Conservation (phyloP, 192 early-diverging fungal genomes). For the Coemansia sp. region DNA sequence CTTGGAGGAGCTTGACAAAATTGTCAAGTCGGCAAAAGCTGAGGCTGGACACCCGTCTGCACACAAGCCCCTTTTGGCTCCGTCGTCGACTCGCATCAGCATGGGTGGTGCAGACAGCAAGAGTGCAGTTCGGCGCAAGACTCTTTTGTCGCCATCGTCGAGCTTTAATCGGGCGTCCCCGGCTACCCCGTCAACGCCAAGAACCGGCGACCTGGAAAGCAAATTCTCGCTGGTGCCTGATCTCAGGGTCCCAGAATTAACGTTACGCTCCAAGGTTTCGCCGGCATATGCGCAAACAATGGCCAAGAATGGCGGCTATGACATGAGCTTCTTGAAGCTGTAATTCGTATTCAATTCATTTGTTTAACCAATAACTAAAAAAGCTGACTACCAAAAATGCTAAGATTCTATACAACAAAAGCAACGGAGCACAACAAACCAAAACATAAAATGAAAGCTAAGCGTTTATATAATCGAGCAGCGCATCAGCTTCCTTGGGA, state of each 20-base stretch:
- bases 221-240: conserved; percentile 30
- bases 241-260: conserved; percentile 22
- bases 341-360: too few relatives aligned
- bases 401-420: too few relatives aligned
- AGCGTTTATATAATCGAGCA: conserved; percentile 35
- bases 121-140: conserved; percentile 6
- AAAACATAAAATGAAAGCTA: too few relatives aligned
- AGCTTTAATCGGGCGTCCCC: background rate
- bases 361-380: too few relatives aligned
- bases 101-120: conserved; percentile 7
- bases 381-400: too few relatives aligned
- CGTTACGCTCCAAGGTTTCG: conserved; percentile 32
- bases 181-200: background rate
- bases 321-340: conserved; percentile 42
- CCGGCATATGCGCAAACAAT: conserved; percentile 40
- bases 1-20: conserved; percentile 30
- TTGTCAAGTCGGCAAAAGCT: conserved; percentile 7
- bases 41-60: background rate
- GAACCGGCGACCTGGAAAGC: background rate
- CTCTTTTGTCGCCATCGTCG: conserved; percentile 24
- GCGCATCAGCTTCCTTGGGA: conserved; percentile 31
- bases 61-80: conserved; percentile 33
- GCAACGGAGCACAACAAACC: too few relatives aligned
- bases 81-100: conserved; percentile 20
- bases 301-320: conserved; percentile 43